These are phyloP conservation scores for Aurifilum marmelostoma DNA, from an alignment of 2,329 filamentous ascomycete species.

Conservation along the genomic window DNA sequence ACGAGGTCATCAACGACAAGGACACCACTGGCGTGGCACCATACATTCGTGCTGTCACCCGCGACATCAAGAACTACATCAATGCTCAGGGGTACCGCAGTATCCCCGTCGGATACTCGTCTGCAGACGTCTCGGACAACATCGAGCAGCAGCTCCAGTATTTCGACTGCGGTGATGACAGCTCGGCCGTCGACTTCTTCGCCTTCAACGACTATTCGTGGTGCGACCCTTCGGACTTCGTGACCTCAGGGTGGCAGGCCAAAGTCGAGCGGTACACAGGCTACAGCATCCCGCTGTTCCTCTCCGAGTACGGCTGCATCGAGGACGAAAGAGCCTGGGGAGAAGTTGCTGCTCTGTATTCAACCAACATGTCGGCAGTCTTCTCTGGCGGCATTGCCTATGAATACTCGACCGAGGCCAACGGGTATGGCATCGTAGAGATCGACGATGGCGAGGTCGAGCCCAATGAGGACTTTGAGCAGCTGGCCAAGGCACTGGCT, in stretches of 20 bases:
- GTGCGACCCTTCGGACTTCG: conserved; percentile 75
- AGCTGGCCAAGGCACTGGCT: conserved; percentile 52
- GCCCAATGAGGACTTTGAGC: conserved; percentile 65
- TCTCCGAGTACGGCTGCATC: conserved; percentile 92
- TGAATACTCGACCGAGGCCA: conserved; percentile 84
- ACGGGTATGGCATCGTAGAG: conserved; percentile 78
- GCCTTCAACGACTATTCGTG: conserved; percentile 84
- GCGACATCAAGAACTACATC: conserved; percentile 75
- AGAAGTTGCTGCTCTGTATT: conserved; percentile 81
- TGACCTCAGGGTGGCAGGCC: conserved; percentile 76
- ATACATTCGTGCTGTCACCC: conserved; percentile 77
- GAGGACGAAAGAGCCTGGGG: conserved; percentile 79
- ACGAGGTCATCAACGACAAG: conserved; percentile 76
- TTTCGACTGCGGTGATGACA: conserved; percentile 90
- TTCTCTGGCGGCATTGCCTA: conserved; percentile 97
- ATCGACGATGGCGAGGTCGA: conserved; percentile 59
- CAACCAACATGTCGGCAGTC: conserved; percentile 79
- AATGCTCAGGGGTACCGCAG: conserved; percentile 62
- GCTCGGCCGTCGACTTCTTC: conserved; percentile 85
- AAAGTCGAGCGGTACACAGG: conserved; percentile 87
- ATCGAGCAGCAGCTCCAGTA: conserved; percentile 84
- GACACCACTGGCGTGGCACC: conserved; percentile 68
- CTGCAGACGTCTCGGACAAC: conserved; percentile 82
- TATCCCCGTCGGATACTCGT: conserved; percentile 75
- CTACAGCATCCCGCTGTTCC: conserved; percentile 88